Base-by-base conservation (phyloP, 1,139 yeast species). In the Candida smagusa region DNA sequence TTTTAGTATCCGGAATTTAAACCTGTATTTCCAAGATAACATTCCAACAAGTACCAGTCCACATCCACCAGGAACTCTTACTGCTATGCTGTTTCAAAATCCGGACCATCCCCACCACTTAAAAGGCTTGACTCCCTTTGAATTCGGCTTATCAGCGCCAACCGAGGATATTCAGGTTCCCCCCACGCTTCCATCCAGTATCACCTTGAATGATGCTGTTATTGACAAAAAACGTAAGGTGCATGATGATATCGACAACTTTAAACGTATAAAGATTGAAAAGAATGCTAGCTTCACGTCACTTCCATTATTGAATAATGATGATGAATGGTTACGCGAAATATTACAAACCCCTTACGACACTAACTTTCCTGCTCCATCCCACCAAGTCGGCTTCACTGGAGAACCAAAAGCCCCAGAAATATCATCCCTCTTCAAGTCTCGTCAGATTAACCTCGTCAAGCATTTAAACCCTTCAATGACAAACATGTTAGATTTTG, bases 301-400 rank as follows among this genome's bases (percentile, higher is more conserved):
- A 6, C 29, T 40, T 7, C 43, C 43, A 8, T 30, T 38, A n/a
- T 31, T 40, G 8, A 35, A 36, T 9, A 46, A 49, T 37, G 59
- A 64, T 39, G 72, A 77, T 45, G 80, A 83, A 55, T 77, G 94
- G 95, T 53, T 87, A 36, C 70, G 77, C 43, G 83, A 81, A 60
- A 79, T 82, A 44, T 78, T 81, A 36, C 75, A 72, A 41, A 72
- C 85, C 19, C 81, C 92, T 28, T 70, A 77, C 54, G 81, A 77
- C 47, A 63, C 72, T 41, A 64, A 72, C 50, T 72, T 81, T 37
- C 76, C 76, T 1, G 44, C 51, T 1, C 65, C 72, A 2, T 62
- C 75, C 1, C 77, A 81, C 41, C 78, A 79, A 38, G 77, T 83
- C 34, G 89, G 89, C 0, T 78, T 79, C 50, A 34, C 43, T 12